These are phyloP conservation scores for Cardamine chenopodiifolia DNA, from an alignment of 345 rosid species.

Conservation along the genomic window DNA sequence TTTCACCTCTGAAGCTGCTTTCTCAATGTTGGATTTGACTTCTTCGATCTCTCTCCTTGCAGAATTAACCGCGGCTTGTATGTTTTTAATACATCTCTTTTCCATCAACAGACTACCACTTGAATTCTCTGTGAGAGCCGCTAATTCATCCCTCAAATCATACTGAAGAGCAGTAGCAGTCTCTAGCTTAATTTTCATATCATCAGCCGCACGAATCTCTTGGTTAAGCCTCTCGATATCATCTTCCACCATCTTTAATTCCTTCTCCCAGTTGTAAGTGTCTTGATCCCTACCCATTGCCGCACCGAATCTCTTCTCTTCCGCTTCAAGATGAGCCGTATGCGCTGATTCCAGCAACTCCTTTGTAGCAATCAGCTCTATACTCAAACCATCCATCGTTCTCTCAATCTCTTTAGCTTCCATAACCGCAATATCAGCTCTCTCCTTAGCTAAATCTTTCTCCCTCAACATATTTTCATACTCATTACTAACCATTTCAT, in stretches of 20 bases:
- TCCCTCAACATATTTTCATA: conserved; percentile 63
- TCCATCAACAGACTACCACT: conserved; percentile 35
- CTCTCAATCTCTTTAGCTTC: conserved; percentile 83
- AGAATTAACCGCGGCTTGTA: conserved; percentile 62
- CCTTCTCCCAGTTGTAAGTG: conserved; percentile 82
- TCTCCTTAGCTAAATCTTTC: conserved; percentile 61
- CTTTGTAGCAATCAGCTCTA: conserved; percentile 81
- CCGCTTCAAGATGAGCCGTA: conserved; percentile 89
- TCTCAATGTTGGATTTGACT: conserved; percentile 75
- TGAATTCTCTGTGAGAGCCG: conserved; percentile 55
- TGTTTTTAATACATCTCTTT: conserved; percentile 39
- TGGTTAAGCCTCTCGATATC: conserved; percentile 72
- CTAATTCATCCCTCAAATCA: conserved; percentile 77
- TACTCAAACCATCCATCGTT: conserved; percentile 79
- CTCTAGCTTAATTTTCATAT: conserved; percentile 68
- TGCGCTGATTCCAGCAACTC: conserved; percentile 84
- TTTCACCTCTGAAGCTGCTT: conserved; percentile 74
- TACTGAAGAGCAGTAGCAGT: conserved; percentile 64
- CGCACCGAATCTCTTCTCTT: conserved; percentile 79
- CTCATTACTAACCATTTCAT: conserved; percentile 59
- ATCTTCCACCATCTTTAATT: conserved; percentile 80
- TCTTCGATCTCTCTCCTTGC: conserved; percentile 84
- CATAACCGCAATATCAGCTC: conserved; percentile 65
- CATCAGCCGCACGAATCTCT: conserved; percentile 66
- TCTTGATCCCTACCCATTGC: conserved; percentile 88